Evolutionary conservation across 106 monocot genomes (phyloP), one percentile per base, ranked within the genome.

Genomic region (Vanilla planifolia): DNA sequence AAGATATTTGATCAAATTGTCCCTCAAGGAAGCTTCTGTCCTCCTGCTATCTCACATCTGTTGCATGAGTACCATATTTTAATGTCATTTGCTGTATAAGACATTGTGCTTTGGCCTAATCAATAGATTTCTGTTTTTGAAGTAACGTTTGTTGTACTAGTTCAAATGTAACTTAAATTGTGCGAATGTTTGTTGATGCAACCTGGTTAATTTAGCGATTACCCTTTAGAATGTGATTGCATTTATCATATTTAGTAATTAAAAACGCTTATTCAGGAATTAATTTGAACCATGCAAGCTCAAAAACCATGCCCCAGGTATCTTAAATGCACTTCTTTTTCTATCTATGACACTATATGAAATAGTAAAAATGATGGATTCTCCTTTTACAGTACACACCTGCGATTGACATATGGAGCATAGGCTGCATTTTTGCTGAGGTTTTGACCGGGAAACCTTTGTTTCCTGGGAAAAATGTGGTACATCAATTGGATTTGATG

Each of bases 341-440:
- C 16, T 56, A 5, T 46, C 17, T 20, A 39, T 52, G 28, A 28
- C 25, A 13, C 29, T 50, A 3, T 33, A 5, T 15, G 25, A 51
- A 14, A 71, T 57, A 61, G 17, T 26, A 7, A n/a, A 36, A 64
- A 4, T 55, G 48, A 2, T 37, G 33, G 1, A 17, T 70, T 61
- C 60, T 61, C 17, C 28, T 19, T 59, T 69, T 72, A 70, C 85
- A 94, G 93, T 94, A 94, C 44, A 88, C 89, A 46, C 72, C 93
- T 27, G 89, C 93, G 25, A 94, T 94, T 70, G 93, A 94, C 73
- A 83, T 89, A 15, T 94, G 89, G 93, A 89, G 93, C 64, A 94
- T 94, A 60, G 93, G 93, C 57, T 95, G 94, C 73, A 95, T 95
- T 46, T 95, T 95, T 74, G 94, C 94, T 32, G 94, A 95, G 60